phyloP scores from a whole-genome alignment of 106 monocot genomes.

The Posidonia australis region DNA sequence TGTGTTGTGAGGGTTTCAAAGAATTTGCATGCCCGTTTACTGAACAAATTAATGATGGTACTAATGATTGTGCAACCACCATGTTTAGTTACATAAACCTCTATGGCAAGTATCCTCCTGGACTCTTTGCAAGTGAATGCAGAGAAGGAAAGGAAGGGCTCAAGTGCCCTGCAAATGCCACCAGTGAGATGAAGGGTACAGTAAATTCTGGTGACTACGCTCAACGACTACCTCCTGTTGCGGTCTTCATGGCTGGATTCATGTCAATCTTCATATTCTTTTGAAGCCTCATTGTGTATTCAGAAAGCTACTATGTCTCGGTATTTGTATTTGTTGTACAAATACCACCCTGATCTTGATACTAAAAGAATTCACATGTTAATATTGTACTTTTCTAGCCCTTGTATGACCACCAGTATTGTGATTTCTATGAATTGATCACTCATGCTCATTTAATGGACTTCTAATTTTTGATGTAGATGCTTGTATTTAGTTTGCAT shows the following conservation, averaged over 20 bases:
- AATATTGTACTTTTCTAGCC: neutral
- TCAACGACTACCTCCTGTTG: neutral
- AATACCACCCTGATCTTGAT: neutral
- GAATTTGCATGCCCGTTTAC: conserved; percentile 21
- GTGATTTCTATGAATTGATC: too few species aligned
- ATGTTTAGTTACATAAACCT: conserved; percentile 35
- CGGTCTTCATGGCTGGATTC: neutral
- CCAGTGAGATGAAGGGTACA: neutral
- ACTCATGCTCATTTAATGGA: too few species aligned
- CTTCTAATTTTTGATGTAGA: too few species aligned
- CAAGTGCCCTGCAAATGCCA: conserved; percentile 10
- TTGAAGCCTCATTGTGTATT: neutral
- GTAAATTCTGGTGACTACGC: neutral
- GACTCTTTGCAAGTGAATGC: conserved; percentile 18
- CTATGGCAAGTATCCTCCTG: conserved; percentile 17
- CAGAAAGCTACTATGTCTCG: neutral
- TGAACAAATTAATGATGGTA: conserved; percentile 9
- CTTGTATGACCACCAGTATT: too few species aligned
- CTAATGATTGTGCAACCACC: conserved; percentile 18
- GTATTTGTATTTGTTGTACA: neutral
- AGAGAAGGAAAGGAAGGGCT: conserved; percentile 16
- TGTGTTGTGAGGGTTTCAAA: conserved; percentile 15
- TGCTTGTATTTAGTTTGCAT: too few species aligned
- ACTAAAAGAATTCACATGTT: neutral
- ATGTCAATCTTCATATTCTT: neutral